These are phyloP conservation scores for Pseudopithomyces chartarum DNA, from an alignment of 2,329 filamentous ascomycete species.

Conservation along the genomic window DNA sequence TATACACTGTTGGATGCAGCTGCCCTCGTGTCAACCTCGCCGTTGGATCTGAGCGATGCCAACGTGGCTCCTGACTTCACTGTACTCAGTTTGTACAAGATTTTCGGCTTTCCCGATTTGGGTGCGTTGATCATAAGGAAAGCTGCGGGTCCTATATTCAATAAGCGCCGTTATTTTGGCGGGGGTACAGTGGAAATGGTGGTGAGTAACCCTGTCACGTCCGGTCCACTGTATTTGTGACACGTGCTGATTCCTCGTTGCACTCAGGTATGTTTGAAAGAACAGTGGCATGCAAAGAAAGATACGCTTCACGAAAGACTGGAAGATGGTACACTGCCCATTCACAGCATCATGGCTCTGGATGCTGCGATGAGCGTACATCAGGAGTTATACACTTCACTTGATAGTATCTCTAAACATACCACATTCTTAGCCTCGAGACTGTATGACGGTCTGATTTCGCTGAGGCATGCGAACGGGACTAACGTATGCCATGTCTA, in stretches of 20 bases:
- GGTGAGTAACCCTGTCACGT: conserved; percentile 20
- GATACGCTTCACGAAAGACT: conserved; percentile 76
- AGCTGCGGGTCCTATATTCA: conserved; percentile 66
- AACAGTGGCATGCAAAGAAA: conserved; percentile 86
- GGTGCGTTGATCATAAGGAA: conserved; percentile 84
- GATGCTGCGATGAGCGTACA: conserved; percentile 76
- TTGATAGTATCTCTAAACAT: conserved; percentile 72
- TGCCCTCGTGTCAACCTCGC: conserved; percentile 76
- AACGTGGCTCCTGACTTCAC: conserved; percentile 78
- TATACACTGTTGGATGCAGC: conserved; percentile 86
- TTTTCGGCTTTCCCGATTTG: conserved; percentile 95
- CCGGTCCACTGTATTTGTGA: background rate
- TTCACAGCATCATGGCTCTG: conserved; percentile 87
- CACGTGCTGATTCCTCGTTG: background rate
- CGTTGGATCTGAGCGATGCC: conserved; percentile 69
- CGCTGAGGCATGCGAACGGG: conserved; percentile 72
- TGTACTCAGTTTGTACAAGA: conserved; percentile 90
- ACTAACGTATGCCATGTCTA: conserved; percentile 70
- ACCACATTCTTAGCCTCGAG: conserved; percentile 66
- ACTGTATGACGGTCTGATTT: conserved; percentile 63
- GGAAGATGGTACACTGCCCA: conserved; percentile 89
- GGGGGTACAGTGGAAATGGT: conserved; percentile 95
- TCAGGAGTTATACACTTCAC: conserved; percentile 69
- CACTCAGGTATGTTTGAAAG: conserved; percentile 62
- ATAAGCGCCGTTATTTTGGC: conserved; percentile 80